phyloP scores from a whole-genome alignment of 108 stramenopile species.

The Stephanodiscus triporus region DNA sequence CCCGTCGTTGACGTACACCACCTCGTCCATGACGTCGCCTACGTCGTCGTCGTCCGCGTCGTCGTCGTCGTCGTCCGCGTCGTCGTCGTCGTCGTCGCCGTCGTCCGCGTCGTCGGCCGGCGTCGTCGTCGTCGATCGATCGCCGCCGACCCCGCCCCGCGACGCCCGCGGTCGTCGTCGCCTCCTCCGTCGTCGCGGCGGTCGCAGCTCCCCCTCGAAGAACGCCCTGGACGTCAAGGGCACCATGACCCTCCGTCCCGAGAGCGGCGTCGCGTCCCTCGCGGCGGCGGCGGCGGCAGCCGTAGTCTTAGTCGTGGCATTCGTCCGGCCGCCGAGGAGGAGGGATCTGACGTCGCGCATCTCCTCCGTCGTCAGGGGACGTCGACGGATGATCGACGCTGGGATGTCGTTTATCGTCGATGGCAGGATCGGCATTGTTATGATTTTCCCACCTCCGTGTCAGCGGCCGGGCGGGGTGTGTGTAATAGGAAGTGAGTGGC shows the following conservation, averaged over 20 bases:
- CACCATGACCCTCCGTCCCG: conserved; percentile 38
- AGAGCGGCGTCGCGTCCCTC: not conserved
- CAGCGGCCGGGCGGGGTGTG: no score
- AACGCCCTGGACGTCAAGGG: conserved; percentile 43
- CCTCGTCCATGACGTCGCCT: no score
- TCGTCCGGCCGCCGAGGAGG: not conserved
- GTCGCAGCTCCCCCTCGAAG: conserved; percentile 45
- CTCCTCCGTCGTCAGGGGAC: conserved; percentile 17
- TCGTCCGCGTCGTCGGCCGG: no score
- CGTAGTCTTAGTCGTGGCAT: not conserved
- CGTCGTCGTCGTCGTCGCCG: no score
- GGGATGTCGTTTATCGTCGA: conserved; percentile 9
- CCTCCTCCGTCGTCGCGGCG: not conserved
- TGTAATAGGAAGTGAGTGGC: no score
- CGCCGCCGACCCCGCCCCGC: not conserved
- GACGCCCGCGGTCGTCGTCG: not conserved
- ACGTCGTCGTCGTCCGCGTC: no score
- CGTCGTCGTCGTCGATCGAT: no score
- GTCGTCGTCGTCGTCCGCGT: no score
- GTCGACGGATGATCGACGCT: conserved; percentile 1
- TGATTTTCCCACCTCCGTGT: no score
- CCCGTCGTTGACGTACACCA: no score
- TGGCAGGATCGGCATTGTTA: conserved; percentile 12
- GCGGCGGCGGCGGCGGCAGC: not conserved
- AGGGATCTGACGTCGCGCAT: conserved; percentile 20